These are phyloP conservation scores for Trypanosoma cruzi DNA, from an alignment of 208 protist species.

Conservation along the genomic window DNA sequence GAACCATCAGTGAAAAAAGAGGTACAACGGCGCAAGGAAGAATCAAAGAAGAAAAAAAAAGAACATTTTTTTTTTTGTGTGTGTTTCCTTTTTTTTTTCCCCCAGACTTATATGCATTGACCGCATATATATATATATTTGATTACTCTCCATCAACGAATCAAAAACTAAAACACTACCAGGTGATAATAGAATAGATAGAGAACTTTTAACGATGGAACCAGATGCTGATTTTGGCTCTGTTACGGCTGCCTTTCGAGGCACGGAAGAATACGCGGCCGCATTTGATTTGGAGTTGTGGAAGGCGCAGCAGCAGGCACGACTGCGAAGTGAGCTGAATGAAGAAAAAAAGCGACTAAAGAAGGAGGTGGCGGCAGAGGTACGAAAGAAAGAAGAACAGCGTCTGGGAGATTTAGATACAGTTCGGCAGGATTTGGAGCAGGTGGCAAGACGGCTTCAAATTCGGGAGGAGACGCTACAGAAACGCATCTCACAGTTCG, in stretches of 20 bases:
- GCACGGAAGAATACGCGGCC: slow-evolving; percentile 82
- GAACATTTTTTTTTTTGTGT: background rate
- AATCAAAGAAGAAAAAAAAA: background rate
- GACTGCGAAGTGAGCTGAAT: slow-evolving; percentile 61
- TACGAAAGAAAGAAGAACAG: slow-evolving; percentile 33
- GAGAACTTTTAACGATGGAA: background rate
- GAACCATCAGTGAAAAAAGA: background rate
- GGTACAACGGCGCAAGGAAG: background rate
- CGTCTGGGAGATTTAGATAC: slow-evolving; percentile 58
- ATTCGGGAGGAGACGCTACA: slow-evolving; percentile 57
- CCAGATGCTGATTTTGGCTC: slow-evolving; percentile 19
- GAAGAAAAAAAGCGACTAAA: slow-evolving; percentile 65
- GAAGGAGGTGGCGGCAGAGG: slow-evolving; percentile 40
- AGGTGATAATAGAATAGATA: background rate
- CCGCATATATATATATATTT: slow-evolving; percentile 26
- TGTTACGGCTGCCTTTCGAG: slow-evolving; percentile 43
- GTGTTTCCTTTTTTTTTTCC: background rate
- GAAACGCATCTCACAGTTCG: slow-evolving; percentile 60
- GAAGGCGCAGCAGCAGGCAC: slow-evolving; percentile 89
- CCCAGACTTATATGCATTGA: background rate
- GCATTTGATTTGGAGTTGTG: slow-evolving; percentile 92
- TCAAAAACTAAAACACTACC: background rate
- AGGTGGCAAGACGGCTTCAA: slow-evolving; percentile 63
- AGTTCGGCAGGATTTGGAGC: slow-evolving; percentile 58
- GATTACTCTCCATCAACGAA: slow-evolving; percentile 15